Base-by-base conservation (phyloP, 805 yeast species). In the Metschnikowia cerradonensis region DNA sequence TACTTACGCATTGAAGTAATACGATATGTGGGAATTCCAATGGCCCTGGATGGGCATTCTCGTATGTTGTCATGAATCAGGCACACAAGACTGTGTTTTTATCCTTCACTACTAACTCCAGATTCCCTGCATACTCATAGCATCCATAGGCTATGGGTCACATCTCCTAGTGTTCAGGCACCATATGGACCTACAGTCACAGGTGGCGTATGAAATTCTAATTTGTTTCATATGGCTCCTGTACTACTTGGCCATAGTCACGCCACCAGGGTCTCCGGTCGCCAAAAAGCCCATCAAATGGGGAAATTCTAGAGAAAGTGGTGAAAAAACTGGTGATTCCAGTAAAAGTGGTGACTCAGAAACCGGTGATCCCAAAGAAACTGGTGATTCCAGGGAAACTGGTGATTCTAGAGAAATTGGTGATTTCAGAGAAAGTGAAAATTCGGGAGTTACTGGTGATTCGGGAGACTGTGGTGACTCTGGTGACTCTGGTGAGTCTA, bases 201-300 rank as follows among this genome's bases (percentile, higher is more conserved):
- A 80, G 56, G 38, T 76, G 1, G 61, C 70, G 63, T 83, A 77
- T 61, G 76, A 85, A 55, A 47, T 68, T 17, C 68, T 72, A 36
- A 56, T 84, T 1, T 60, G 76, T 0, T 73, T 83, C 79, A 72
- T 85, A 3, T 90, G 96, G 95, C 34, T 88, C 0, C 81, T 91
- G 0, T 92, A 92, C 62, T 61, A 68, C 43, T 59, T 86, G 26
- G 97, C 97, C 1, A 83, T 90, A 1, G 60, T 58, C 20, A 76
- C 71, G 3, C 68, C 73, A 8, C 91, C 98, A 0, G 97, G 97
- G 8, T 34, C 31, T 40, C 52, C 22, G 15, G 22, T 7, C 8
- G 8, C 22, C 13, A 13, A 63, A 68, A 13, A 84, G 73, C 60
- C 15, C 4, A 26, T 8, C 4, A 26, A 26, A 8, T 3, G 11